Evolutionary conservation across 2,329 filamentous ascomycete genomes (phyloP).

Genomic region (Epichloe uncinata): DNA sequence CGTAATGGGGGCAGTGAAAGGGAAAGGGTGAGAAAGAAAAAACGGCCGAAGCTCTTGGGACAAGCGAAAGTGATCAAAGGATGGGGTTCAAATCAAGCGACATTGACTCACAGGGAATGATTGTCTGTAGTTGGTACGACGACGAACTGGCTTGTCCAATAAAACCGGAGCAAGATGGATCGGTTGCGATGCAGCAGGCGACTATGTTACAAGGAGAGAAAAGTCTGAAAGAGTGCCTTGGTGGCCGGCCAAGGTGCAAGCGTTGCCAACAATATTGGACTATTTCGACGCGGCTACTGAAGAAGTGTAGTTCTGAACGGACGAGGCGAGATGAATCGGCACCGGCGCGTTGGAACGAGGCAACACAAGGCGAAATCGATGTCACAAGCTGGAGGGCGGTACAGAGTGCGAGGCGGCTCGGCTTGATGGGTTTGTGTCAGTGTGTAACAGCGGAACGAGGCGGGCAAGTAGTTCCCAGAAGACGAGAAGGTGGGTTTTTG

Average conservation of each 20-base stretch:
- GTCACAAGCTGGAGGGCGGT: slow-evolving; percentile 12
- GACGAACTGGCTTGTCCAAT: slow-evolving; percentile 3
- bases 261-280: slow-evolving; percentile 22
- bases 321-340: slow-evolving; percentile 20
- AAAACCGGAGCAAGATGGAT: not conserved
- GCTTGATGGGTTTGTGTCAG: slow-evolving; percentile 9
- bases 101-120: slow-evolving; percentile 21
- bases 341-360: slow-evolving; percentile 20
- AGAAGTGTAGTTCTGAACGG: slow-evolving; percentile 14
- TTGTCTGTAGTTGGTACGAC: slow-evolving; percentile 19
- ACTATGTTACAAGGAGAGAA: slow-evolving; percentile 9
- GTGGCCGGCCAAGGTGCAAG: slow-evolving; percentile 18
- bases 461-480: slow-evolving; percentile 1
- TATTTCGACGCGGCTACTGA: slow-evolving; percentile 18
- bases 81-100: slow-evolving; percentile 15
- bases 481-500: not conserved
- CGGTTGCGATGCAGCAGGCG: slow-evolving; percentile 6
- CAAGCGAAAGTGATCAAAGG: slow-evolving; percentile 6
- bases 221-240: slow-evolving; percentile 16
- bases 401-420: slow-evolving; percentile 6
- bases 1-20: not conserved
- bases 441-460: slow-evolving; percentile 5
- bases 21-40: not conserved
- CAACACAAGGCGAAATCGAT: slow-evolving; percentile 19
- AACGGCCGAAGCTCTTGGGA: slow-evolving; percentile 3